phyloP scores from a whole-genome alignment of 768 basidiomycete genomes.

The Exidia glandulosa region DNA sequence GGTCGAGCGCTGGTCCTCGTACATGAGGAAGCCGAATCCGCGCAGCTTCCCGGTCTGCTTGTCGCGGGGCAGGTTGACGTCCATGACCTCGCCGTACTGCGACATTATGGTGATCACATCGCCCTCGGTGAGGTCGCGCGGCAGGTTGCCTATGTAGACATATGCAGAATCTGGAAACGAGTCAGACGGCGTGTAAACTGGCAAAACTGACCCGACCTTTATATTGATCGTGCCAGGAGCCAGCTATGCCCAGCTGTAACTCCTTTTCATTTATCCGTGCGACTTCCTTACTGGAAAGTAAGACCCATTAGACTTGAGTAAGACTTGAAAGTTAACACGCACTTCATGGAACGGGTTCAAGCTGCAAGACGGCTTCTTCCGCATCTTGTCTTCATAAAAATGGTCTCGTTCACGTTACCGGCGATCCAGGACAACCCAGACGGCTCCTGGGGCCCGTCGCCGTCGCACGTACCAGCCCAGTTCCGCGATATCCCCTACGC shows the following conservation, averaged over 20 bases:
- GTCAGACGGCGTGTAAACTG: not conserved
- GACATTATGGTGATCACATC: slow-evolving; percentile 97
- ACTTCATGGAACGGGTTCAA: slow-evolving; percentile 50
- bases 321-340: slow-evolving; percentile 20
- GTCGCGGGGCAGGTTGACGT: slow-evolving; percentile 89
- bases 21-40: slow-evolving; percentile 98
- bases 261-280: slow-evolving; percentile 80
- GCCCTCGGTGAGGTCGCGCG: slow-evolving; percentile 86
- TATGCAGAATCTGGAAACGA: slow-evolving; percentile 73
- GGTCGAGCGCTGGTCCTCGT: slow-evolving; percentile 95
- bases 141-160: slow-evolving; percentile 83
- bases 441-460: slow-evolving; percentile 85
- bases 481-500: slow-evolving; percentile 99
- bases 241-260: slow-evolving; percentile 61
- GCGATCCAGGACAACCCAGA: slow-evolving; percentile 86
- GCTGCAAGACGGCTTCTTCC: not conserved
- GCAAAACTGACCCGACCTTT: slow-evolving; percentile 39
- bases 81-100: slow-evolving; percentile 97
- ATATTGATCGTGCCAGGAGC: slow-evolving; percentile 96
- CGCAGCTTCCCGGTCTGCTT: slow-evolving; percentile 82
- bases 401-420: slow-evolving; percentile 70
- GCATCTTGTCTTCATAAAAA: not conserved
- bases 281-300: not conserved
- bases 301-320: too few relatives aligned
- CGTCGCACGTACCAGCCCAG: slow-evolving; percentile 71